Evolutionary conservation across 2,329 filamentous ascomycete species (phyloP), one percentile per base, ranked within the genome.

Genomic region (Aaosphaeria arxii): DNA sequence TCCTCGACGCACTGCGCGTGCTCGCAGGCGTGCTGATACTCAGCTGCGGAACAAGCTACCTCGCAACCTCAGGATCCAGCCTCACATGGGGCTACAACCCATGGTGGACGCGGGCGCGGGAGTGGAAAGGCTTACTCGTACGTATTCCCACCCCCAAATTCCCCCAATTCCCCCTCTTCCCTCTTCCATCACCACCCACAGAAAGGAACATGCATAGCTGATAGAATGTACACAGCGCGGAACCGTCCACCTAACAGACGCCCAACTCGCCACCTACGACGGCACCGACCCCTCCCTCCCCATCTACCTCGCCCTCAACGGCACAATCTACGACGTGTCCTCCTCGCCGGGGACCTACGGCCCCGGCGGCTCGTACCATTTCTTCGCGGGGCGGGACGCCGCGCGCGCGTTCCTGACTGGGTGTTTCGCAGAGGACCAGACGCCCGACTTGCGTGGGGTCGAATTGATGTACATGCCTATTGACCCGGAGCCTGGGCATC

Each of bases 221-320:
- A 24, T 24, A 24, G 17, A 2, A 9, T n/a, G 7, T n/a, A 9
- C 33, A 5, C 57, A 78, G 76, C 66, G 70, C 54, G 76, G 77
- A 4, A 88, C 89, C 11, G 53, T 88, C 44, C 75, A 80, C 65
- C 79, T 97, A 36, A 96, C 90, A 1, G 86, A 88, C 48, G 76
- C 78, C 17, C 79, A 96, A 69, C 85, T 99, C 43, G 70, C 80
- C 41, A 69, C 75, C 44, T 95, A 88, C 78, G 86, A 95, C 73
- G 95, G 94, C 73, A 80, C 75, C 49, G 85, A 96, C 71, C 76
- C 84, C 7, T 69, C 73, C 6, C 84, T 87, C 50, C 94, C 94
- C 5, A 83, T 97, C 68, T 95, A 96, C 75, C 81, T 99, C 47
- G 90, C 91, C 53, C 84, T 99, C 62, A 92, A 94, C 75, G 86